Conservation (phyloP, 129 eudicot genomes). For the Flaveria brownii region DNA sequence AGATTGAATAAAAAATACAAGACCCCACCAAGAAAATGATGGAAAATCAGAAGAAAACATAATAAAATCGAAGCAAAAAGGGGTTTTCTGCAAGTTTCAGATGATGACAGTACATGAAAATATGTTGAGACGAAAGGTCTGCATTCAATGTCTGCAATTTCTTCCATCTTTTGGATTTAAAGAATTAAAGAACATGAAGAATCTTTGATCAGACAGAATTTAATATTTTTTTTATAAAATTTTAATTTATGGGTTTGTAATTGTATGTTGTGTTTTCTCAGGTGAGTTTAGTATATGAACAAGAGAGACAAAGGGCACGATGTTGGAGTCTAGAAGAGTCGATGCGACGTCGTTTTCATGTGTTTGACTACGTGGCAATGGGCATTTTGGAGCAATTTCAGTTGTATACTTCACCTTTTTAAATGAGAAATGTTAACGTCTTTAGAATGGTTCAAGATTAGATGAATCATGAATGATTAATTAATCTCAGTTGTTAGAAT, state of each 20-base stretch:
- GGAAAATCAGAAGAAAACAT: not conserved
- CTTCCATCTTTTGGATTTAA: conserved; percentile 11
- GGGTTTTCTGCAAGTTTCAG: conserved; percentile 16
- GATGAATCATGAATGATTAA: conserved; percentile 16
- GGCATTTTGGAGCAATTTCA: conserved; percentile 15
- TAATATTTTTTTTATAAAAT: not conserved
- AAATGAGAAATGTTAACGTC: not conserved
- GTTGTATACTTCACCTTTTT: conserved; percentile 20
- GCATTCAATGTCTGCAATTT: conserved; percentile 13
- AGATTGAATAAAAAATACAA: conserved; percentile 17
- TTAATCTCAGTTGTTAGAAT: not conserved
- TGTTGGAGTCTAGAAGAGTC: conserved; percentile 2
- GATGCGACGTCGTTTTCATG: conserved; percentile 27
- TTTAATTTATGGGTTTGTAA: not conserved
- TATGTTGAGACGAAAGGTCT: conserved; percentile 18
- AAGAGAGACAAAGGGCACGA: conserved; percentile 21
- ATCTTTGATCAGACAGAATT: conserved; percentile 28
- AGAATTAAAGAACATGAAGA: conserved; percentile 31
- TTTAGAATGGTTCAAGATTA: not conserved
- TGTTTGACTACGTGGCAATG: not conserved
- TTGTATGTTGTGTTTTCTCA: conserved; percentile 25
- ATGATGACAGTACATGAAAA: conserved; percentile 14
- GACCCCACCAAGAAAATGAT: conserved; percentile 31
- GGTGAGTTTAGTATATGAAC: conserved; percentile 26
- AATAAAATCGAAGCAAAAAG: not conserved